Base-by-base conservation (phyloP, 2,329 filamentous ascomycete genomes). In the Aaosphaeria pasadenensis region DNA sequence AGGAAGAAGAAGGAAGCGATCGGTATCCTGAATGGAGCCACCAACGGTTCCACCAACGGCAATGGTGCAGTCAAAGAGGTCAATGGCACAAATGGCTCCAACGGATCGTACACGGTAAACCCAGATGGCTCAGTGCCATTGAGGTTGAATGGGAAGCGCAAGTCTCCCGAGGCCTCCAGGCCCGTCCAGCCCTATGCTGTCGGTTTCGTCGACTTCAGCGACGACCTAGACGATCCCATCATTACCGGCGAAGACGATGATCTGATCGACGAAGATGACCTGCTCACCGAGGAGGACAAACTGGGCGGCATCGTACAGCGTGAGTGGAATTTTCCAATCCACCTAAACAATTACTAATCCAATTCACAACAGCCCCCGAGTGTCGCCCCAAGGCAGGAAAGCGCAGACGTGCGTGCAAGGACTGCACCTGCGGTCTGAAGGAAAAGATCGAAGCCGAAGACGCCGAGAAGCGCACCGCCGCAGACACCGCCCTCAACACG, bases 391-490 rank as follows among this genome's bases (percentile, higher is more conserved):
- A 94, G 73, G 80, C 86, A 40, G 90, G 89, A 49, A 95, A 95
- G 77, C 86, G 92, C 59, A 87, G 92, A 47, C 86, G 91, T 53
- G 91, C 94, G 49, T 99, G 94, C 79, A 97, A 99, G 74, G 94
- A 99, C 76, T 99, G 94, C 77, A 92, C 89, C 6, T 99, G 94
- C 67, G 94, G 94, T 44, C 83, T 99, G 29, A 90, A 91, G 28
- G 84, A 94, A 69, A 84, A 87, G 52, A 74, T 97, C 44, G 88
- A 90, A 60, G 86, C 86, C n/a, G 90, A 97, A 75, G 94, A 97
- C 71, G 78, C 77, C 39, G 79, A 79, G 6, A 85, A 83, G 62
- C 81, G 89, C 48, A 74, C 75, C 6, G 74, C 79, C 24, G 87
- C 88, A 31, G 86, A 90, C 62, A 74, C 76, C 42, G 74, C 74